Evolutionary conservation across 805 yeast species (phyloP).

Genomic region (Monosporozyma yasuniensis): DNA sequence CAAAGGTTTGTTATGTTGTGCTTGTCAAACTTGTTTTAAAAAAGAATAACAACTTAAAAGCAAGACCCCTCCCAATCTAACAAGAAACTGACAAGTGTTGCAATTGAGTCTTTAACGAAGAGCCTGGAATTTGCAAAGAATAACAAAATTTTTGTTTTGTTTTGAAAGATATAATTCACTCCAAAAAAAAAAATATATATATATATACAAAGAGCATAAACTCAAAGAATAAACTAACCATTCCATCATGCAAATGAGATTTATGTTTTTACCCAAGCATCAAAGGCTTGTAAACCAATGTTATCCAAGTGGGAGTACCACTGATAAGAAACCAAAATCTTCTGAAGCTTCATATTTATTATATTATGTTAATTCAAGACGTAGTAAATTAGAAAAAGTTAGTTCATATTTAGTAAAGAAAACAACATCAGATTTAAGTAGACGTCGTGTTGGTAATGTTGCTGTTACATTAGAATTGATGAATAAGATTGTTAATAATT

Average conservation of each 20-base stretch:
- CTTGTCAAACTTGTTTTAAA: too few relatives aligned
- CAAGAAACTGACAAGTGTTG: too few relatives aligned
- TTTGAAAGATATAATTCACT: too few relatives aligned
- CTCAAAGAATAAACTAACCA: neutral
- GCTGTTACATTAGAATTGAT: conserved; percentile 72
- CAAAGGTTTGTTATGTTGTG: too few relatives aligned
- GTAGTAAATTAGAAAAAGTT: conserved; percentile 84
- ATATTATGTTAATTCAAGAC: conserved; percentile 82
- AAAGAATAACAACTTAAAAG: too few relatives aligned
- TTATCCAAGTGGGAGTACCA: conserved; percentile 81
- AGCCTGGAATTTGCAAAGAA: too few relatives aligned
- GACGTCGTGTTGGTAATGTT: conserved; percentile 65
- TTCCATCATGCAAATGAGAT: conserved; percentile 5
- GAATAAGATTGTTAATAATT: conserved; percentile 58
- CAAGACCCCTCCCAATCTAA: too few relatives aligned
- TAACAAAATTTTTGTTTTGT: too few relatives aligned
- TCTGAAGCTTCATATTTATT: conserved; percentile 82
- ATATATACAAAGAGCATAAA: neutral
- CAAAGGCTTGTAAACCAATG: conserved; percentile 85
- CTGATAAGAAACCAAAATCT: conserved; percentile 85
- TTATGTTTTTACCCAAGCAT: conserved; percentile 64
- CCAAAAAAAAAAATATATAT: too few relatives aligned
- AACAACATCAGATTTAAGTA: conserved; percentile 50
- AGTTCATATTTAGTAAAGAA: conserved; percentile 57
- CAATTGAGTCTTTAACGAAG: too few relatives aligned